Percentiles rank a stretch among this genome's conserved stretches.
Evolutionary conservation across 345 rosid genomes (phyloP).

Genomic region (Eucalyptus pauciflora): DNA sequence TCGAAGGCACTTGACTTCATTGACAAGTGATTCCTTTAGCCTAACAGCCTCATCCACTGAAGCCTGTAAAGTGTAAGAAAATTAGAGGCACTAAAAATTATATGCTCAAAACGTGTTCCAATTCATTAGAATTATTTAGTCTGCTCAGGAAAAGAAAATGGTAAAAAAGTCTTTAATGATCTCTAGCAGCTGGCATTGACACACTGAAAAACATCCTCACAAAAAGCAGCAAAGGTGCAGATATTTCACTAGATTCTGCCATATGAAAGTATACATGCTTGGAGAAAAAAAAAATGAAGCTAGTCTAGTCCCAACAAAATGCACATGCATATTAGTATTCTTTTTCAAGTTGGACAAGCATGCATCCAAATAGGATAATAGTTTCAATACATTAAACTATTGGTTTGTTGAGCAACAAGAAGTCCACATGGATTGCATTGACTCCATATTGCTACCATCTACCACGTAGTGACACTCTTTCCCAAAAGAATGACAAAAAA

Average conservation of each 20-base stretch:
- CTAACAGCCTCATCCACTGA: slow-evolving; percentile 63
- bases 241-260: background rate
- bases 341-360: background rate
- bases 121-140: background rate
- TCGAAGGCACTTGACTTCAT: slow-evolving; percentile 61
- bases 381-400: background rate
- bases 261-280: background rate
- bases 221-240: background rate
- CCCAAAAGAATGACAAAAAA: background rate
- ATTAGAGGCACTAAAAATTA: background rate
- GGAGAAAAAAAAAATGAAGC: background rate
- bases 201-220: background rate
- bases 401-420: background rate
- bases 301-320: background rate
- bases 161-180: background rate
- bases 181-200: background rate
- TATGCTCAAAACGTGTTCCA: background rate
- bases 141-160: background rate
- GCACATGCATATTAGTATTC: background rate
- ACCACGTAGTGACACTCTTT: background rate
- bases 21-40: slow-evolving; percentile 46
- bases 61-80: slow-evolving; percentile 22
- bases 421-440: background rate
- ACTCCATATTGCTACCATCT: background rate
- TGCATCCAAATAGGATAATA: background rate